Conservation (phyloP, 768 basidiomycete genomes). For the Ramaria sp. region DNA sequence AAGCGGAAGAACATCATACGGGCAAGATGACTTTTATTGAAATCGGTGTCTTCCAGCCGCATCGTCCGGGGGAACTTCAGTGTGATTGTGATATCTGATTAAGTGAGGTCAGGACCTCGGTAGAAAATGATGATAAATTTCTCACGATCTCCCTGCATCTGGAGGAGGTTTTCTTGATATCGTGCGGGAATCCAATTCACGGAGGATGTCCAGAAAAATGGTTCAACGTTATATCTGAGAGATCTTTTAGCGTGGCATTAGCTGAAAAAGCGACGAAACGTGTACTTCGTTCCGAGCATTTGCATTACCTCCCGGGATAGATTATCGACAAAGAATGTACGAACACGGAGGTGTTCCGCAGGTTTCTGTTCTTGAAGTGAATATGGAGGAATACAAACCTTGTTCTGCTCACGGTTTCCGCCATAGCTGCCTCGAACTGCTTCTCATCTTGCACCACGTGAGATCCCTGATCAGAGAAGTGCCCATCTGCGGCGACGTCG, state of each 20-base stretch:
- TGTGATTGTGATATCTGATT: conserved; percentile 43
- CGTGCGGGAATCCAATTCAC: conserved; percentile 60
- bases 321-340: conserved; percentile 41
- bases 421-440: conserved; percentile 27
- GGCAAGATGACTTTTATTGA: not conserved
- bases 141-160: conserved; percentile 40
- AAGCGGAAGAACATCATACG: not conserved
- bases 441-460: conserved; percentile 11
- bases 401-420: conserved; percentile 21
- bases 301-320: conserved; percentile 39
- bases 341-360: conserved; percentile 29
- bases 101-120: not conserved
- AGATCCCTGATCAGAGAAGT: not conserved
- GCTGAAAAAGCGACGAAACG: not conserved
- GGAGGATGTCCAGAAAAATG: conserved; percentile 56
- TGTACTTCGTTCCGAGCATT: conserved; percentile 46
- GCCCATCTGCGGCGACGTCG: conserved; percentile 15
- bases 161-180: conserved; percentile 39
- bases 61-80: conserved; percentile 37
- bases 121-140: not conserved
- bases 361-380: conserved; percentile 16
- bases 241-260: not conserved
- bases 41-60: conserved; percentile 7
- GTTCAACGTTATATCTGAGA: conserved; percentile 42
- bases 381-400: not conserved